Evolutionary conservation across 2,329 filamentous ascomycete species (phyloP), one percentile per base, ranked within the genome.

Genomic region (Didymella keratinophila): DNA sequence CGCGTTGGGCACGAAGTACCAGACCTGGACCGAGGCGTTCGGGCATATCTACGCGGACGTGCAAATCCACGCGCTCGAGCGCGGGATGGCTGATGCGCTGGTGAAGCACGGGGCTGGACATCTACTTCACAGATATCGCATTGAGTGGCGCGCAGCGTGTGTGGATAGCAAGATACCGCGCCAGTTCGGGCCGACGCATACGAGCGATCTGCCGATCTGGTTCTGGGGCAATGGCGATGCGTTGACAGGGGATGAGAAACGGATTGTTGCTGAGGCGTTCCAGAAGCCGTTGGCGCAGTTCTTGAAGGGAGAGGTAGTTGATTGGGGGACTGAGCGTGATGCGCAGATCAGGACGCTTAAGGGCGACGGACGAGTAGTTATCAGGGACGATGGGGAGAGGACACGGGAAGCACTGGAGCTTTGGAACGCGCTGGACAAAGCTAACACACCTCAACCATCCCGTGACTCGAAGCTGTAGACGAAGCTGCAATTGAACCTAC

Each of bases 11-110:
- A 11, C 63, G 0, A 70, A 68, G 6, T 79, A 75, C 42, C 68
- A 72, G 36, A 73, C 80, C 64, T 86, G 84, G 84, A 62, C 69
- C 46, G 80, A 84, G 25, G 80, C 80, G 0, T 86, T 85, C 67
- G 84, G 84, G 0, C 75, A 75, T 14, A 75, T 86, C 6, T 86
- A 86, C 61, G 83, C 84, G 3, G 82, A 85, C 52, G 80, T 85
- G 60, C 84, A 86, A 65, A 81, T 86, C 9, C 80, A 86, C 63
- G 73, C 76, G 18, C 78, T 84, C 16, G 78, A 84, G 67, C 80
- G 84, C 7, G 84, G 84, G 0, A 80, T 86, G 55, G 74, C 81
- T 5, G 71, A 80, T 34, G 77, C 78, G 0, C 73, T 87, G 1
- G 76, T 76, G 0, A 65, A 71, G 16, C 76, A 75, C 3, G 81